A percentile compares a stretch with the other conserved stretches of the same genome.
Conservation (phyloP, 2,329 filamentous ascomycete species). For the Gaeumannomyces tritici region DNA sequence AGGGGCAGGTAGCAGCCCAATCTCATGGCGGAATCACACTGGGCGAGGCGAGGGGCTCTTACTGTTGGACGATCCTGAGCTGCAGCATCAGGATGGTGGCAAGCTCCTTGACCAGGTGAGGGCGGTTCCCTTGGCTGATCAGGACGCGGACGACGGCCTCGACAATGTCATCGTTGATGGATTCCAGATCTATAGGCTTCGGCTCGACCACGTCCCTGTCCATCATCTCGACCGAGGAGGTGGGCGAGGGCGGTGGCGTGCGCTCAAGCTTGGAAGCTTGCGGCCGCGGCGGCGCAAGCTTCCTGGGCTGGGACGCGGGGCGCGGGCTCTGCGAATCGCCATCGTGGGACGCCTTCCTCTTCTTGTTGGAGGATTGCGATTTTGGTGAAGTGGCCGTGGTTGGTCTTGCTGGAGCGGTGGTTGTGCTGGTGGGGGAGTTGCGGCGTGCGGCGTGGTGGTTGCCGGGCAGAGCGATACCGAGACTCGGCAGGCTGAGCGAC, state of each 20-base stretch:
- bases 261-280: slow-evolving; percentile 43
- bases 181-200: slow-evolving; percentile 63
- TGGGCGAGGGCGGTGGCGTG: slow-evolving; percentile 73
- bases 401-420: slow-evolving; percentile 7
- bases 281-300: slow-evolving; percentile 12
- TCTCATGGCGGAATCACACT: too few relatives aligned
- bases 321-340: slow-evolving; percentile 20
- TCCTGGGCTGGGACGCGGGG: slow-evolving; percentile 19
- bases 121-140: slow-evolving; percentile 81
- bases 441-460: slow-evolving; percentile 30
- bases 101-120: slow-evolving; percentile 90
- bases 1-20: background rate
- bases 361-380: slow-evolving; percentile 42
- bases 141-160: slow-evolving; percentile 82
- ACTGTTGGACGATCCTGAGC: slow-evolving; percentile 86
- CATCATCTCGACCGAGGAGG: slow-evolving; percentile 31
- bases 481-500: slow-evolving; percentile 80
- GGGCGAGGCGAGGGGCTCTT: slow-evolving; percentile 30
- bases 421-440: slow-evolving; percentile 14
- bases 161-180: slow-evolving; percentile 92
- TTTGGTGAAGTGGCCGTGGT: slow-evolving; percentile 18
- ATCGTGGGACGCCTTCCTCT: slow-evolving; percentile 70
- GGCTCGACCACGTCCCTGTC: slow-evolving; percentile 17
- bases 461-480: slow-evolving; percentile 81
- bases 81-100: slow-evolving; percentile 67